Evolutionary conservation across 768 basidiomycete species (phyloP).

Genomic region (Clitopilus hobsonii): DNA sequence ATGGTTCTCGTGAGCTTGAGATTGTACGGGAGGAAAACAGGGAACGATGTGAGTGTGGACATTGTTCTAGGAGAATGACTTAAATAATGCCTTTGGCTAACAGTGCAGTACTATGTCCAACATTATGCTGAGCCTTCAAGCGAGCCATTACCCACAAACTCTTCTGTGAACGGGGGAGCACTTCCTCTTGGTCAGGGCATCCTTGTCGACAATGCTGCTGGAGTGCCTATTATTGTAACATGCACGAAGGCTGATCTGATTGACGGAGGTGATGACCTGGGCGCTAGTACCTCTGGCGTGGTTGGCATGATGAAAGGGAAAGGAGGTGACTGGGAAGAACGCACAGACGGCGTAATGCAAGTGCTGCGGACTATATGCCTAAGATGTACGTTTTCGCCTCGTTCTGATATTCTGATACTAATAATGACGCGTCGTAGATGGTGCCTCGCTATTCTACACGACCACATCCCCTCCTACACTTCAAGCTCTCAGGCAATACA

Average conservation of each 20-base stretch:
- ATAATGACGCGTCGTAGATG: constrained; percentile 52
- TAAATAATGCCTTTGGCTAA: constrained; percentile 6
- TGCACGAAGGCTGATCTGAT: constrained; percentile 94
- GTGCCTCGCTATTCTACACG: constrained; percentile 89
- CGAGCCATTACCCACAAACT: constrained; percentile 57
- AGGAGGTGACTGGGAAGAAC: constrained; percentile 91
- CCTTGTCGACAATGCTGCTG: constrained; percentile 81
- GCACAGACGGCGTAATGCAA: constrained; percentile 93
- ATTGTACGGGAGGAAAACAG: constrained; percentile 75
- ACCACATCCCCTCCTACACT: constrained; percentile 76
- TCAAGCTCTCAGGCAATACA: constrained; percentile 74
- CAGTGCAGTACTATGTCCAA: constrained; percentile 86
- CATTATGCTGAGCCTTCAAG: constrained; percentile 82
- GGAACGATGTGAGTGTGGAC: constrained; percentile 63
- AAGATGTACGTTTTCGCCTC: constrained; percentile 63
- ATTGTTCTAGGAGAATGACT: neutral
- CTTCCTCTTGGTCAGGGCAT: constrained; percentile 83
- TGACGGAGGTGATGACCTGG: constrained; percentile 73
- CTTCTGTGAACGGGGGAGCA: constrained; percentile 61
- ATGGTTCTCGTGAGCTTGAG: constrained; percentile 65
- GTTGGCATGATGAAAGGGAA: constrained; percentile 90
- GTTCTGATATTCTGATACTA: neutral
- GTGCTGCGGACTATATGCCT: constrained; percentile 89
- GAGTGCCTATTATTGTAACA: constrained; percentile 82
- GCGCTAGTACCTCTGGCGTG: constrained; percentile 76